These are phyloP conservation scores for Citrullus amarus DNA, from an alignment of 306 rosid genomes.

Conservation along the genomic window DNA sequence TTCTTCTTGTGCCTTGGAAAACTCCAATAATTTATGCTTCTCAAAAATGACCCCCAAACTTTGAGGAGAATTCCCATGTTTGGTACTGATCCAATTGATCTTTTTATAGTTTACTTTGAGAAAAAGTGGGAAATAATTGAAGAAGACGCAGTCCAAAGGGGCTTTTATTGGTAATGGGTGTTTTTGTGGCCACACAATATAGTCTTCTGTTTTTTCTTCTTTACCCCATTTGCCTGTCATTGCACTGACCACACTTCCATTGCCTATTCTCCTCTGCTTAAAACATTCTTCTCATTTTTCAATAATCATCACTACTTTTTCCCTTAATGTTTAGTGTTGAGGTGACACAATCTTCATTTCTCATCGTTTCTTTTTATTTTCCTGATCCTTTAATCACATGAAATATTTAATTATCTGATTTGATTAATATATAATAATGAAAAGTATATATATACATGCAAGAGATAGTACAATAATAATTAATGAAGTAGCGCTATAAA, in stretches of 20 bases:
- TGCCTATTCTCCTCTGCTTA: not conserved
- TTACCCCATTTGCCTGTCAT: constrained; percentile 7
- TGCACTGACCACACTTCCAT: not conserved
- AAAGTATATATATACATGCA: not conserved
- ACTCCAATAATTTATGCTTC: no score
- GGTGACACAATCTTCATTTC: not conserved
- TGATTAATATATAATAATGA: not conserved
- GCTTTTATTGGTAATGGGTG: not conserved
- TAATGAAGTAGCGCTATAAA: not conserved
- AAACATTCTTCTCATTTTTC: constrained; percentile 2
- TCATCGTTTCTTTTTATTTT: not conserved
- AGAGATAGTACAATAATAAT: not conserved
- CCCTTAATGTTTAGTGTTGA: not conserved
- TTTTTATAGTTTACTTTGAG: not conserved
- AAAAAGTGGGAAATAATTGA: constrained; percentile 4
- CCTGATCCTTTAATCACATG: not conserved
- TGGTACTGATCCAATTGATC: not conserved
- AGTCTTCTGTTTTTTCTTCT: not conserved
- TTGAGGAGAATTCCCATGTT: not conserved
- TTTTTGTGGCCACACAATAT: not conserved
- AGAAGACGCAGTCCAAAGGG: not conserved
- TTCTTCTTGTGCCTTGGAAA: no score
- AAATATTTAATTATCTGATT: not conserved
- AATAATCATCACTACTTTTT: constrained; percentile 13
- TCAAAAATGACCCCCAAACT: not conserved